Base-by-base conservation (phyloP, 2,329 filamentous ascomycete species). In the Pyrenochaeta sp. region DNA sequence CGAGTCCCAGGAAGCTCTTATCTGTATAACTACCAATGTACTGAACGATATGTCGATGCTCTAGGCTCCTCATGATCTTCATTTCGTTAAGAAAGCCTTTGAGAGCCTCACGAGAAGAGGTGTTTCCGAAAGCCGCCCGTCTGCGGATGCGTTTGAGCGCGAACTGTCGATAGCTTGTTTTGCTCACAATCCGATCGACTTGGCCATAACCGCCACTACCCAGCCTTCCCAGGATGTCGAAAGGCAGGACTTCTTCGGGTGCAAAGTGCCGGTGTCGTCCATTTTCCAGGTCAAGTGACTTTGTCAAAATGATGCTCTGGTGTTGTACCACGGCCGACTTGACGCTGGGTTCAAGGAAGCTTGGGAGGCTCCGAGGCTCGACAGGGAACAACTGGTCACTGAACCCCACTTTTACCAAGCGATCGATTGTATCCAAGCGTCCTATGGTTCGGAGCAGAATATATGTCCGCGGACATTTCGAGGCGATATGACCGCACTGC, bases 21-120 rank as follows among this genome's bases (percentile, higher is more conserved):
- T 69, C 63, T 6, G 63, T 67, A 34, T 64, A 69, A 34, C 56
- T 63, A 10, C 64, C 61, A 20, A 69, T 46, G 18, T 61, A 60
- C 23, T 53, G 30, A 11, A 67, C 57, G 3, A 67, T 45, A 26
- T 70, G 65, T 3, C 26, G 35, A 36, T 72, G 67, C 2, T 39
- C 30, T 1, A 70, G 27, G 7, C 39, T 36, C 24, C 61, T 65
- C 17, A 70, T 31, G 3, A 61, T 55, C 6, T 51, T 21, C 11
- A 67, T 48, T 35, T 72, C 68, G 6, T 23, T 43, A 10, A 48
- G 26, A 35, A 69, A 68, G 2, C 31, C 35, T 7, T 48, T 31
- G 20, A 69, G 34, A 7, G 32, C 34, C 18, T 49, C 42, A 23
- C 48, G 51, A 14, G 18, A 28, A 3, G 43, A 35, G 4, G 26